Base-by-base conservation (phyloP, 108 stramenopile species). In the Pseudonitzschia delicatissima region DNA sequence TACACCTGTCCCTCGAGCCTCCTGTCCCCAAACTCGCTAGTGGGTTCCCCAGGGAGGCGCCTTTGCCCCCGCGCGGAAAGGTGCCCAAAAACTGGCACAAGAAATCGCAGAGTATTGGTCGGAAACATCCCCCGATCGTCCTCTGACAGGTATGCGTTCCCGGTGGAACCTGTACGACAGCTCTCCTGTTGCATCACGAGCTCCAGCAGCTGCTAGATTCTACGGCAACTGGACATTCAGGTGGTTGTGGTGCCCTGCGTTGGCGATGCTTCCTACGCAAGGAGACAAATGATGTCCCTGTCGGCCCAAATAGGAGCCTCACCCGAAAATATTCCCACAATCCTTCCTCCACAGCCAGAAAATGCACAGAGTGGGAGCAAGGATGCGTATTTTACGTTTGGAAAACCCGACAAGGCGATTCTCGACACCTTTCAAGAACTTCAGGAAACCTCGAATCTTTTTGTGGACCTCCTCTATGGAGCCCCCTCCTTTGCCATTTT, bases 191-290 rank as follows among this genome's bases (percentile, higher is more conserved):
- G 45, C 84, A 90, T 57, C 61, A 73, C 52, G 85, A 77, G 5
- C 63, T 93, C 9, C 36, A 77, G 28, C 45, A 35, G 3, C 60
- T 89, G n/a, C 45, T 76, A 64, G 17, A 18, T 21, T 8, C 1
- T 11, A 59, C 31, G 21, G 8, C 32, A 35, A 64, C 25, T 88
- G 74, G 87, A 88, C 52, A 93, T 93, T 65, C 55, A 78, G 50
- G 87, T 93, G 8, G 78, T 88, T 29, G 92, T 90, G 17, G 75
- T 93, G 39, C 92, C 92, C 15, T 93, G 92, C 44, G 86, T 93
- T 11, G 92, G 92, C 44, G 89, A 90, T 52, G 82, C 81, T 25
- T 74, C 67, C 29, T 93, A 93, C 68, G 87, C 89, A 3, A 33
- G 63, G 48, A 62, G 87, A 15, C 92, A 93, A 82, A 93, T 93